Evolutionary conservation across 768 basidiomycete genomes (phyloP), one percentile per base, ranked within the genome.

Genomic region (Daedaleopsis nitida): DNA sequence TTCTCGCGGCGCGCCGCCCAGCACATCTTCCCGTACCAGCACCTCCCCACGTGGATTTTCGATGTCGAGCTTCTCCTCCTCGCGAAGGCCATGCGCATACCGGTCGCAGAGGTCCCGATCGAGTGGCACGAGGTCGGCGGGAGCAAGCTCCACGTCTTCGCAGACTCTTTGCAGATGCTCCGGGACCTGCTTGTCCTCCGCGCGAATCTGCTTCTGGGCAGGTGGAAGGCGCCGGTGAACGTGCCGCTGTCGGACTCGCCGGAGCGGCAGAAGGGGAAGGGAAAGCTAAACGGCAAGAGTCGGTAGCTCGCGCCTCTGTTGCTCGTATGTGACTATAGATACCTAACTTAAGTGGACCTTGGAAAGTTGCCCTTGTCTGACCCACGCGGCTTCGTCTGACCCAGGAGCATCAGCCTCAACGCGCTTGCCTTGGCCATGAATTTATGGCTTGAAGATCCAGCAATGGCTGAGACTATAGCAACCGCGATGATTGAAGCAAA

Each of bases 81-180:
- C 42, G 93, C 95, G 10, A 89, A 92, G 70, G 83, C 88, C 71
- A 78, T 90, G 43, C 69, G 79, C 10, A 88, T 97, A 59, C 91
- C 94, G 1, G 88, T 95, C 1, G 81, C 75, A 8, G 96, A 98
- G 71, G 92, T 97, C 8, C 85, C 93, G 0, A 87, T 98, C 32
- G 85, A 88, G 65, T 98, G 96, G 96, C 89, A 94, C 61, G 96
- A 98, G 75, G 91, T 98, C 3, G 82, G 86, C 0, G 96, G 96
- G 44, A 95, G 93, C 78, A 98, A 98, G 75, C 80, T 98, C 63
- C 86, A 89, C 65, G 87, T 98, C 45, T 81, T 92, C 60, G 84
- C 84, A 58, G 96, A 94, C 65, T 91, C 89, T 27, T 68, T 96
- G 55, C 89, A 92, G 70, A 98, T 98, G 96, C 78, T 96, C 38